Percentiles rank a stretch among this genome's conserved stretches.
phyloP scores from a whole-genome alignment of 495 filamentous ascomycete species.

The Trichoderma parareesei region DNA sequence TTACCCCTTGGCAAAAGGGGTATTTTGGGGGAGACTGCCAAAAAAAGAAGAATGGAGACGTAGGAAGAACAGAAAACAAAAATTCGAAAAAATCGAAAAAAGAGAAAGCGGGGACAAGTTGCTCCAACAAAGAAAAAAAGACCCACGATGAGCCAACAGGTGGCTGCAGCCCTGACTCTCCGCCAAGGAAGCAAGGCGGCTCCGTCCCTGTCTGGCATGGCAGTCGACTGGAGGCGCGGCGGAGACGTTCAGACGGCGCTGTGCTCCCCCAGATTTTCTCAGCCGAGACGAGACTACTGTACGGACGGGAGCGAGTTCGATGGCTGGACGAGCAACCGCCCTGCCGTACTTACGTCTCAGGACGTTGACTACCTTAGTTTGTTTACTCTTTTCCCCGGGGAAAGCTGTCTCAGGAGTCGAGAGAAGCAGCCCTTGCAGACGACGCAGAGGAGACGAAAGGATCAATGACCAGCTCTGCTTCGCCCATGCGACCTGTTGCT shows the following conservation, averaged over 20 bases:
- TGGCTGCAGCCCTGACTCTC: not conserved
- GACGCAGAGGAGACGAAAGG: not conserved
- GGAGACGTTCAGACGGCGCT: not conserved
- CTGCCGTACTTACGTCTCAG: not conserved
- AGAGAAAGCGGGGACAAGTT: not conserved
- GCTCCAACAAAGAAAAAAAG: not conserved
- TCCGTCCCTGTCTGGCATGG: not conserved
- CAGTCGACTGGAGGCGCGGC: not conserved
- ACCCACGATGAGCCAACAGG: not conserved
- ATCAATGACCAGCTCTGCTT: not conserved
- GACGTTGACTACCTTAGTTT: not conserved
- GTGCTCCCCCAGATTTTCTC: slow-evolving; percentile 2
- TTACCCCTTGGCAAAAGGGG: not conserved
- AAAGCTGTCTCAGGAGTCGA: not conserved
- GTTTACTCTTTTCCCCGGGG: not conserved
- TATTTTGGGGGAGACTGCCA: not conserved
- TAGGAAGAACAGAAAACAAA: not conserved
- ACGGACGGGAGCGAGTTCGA: not conserved
- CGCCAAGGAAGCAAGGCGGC: not conserved
- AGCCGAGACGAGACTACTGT: slow-evolving; percentile 5
- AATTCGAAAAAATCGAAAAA: not conserved
- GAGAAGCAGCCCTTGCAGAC: not conserved
- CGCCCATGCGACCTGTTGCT: not conserved
- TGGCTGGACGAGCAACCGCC: not conserved
- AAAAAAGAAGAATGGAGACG: not conserved